Base-by-base conservation (phyloP, 257 asterid genomes). In the Handroanthus guayacan region DNA sequence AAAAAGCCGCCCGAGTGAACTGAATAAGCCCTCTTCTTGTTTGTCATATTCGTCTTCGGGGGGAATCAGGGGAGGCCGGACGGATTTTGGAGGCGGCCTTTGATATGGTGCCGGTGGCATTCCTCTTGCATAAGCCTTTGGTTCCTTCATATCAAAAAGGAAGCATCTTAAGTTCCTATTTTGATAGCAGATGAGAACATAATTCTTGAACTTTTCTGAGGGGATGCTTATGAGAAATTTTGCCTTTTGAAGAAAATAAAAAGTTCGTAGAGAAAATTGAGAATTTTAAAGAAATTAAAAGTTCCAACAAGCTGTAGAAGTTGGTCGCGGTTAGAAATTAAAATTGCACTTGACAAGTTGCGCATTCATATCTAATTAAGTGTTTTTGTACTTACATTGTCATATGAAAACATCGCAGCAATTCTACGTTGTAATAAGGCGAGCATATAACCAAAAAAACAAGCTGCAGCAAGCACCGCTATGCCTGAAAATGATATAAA, bases 381-480 rank as follows among this genome's bases (percentile, higher is more conserved):
- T 8, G 9, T 2, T 55, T 17, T 13, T 2, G 37, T 31, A 82
- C 97, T 87, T 84, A 94, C 97, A 37, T 9, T 68, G 69, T 84
- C 78, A 3, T 85, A 63, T 2, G 94, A 86, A 77, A 92, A 79
- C 72, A 89, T 82, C 0, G 90, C 62, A 18, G 80, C 74, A 31
- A 95, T 73, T 82, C 92, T 75, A 74, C 93, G 90, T 50, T 92
- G 99, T 61, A 95, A 65, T 52, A 95, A 82, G 38, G 99, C 97
- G 69, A 92, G 79, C 96, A 92, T 85, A 52, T 95, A 95, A 61
- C 99, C 98, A n/a, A 91, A 89, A 87, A 92, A 88, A 69, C 77
- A 86, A 77, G 96, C 97, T 37, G 89, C 87, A 62, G 81, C 89
- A 74, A 95, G 98, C 83, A 95, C 91, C 0, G 94, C 98, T 10